These are phyloP conservation scores for Leucoagaricus sp. DNA, from an alignment of 1,284 basidiomycete genomes.

Conservation along the genomic window DNA sequence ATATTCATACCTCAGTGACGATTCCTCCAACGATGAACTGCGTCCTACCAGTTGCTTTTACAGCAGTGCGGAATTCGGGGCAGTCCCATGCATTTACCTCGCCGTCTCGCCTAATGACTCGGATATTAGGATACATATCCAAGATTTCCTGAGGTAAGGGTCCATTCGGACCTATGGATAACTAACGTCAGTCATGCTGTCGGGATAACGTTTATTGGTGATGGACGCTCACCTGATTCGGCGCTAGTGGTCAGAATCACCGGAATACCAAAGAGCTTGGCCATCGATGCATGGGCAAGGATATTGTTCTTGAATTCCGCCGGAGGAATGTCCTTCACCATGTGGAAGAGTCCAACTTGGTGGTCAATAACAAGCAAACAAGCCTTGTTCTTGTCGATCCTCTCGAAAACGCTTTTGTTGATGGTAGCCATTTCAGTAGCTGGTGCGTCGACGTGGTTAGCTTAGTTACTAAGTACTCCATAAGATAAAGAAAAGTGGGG, in stretches of 20 bases:
- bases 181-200: not conserved
- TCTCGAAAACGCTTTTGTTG: too few species aligned
- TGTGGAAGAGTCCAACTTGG: conserved; percentile 48
- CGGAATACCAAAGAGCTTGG: conserved; percentile 44
- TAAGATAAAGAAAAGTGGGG: too few species aligned
- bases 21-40: conserved; percentile 50
- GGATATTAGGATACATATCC: conserved; percentile 44
- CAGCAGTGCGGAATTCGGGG: conserved; percentile 43
- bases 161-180: conserved; percentile 44
- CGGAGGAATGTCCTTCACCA: conserved; percentile 40
- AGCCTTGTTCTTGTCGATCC: conserved; percentile 45
- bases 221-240: conserved; percentile 38
- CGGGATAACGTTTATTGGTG: too few species aligned
- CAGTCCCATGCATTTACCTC: conserved; percentile 55
- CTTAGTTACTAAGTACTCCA: too few species aligned
- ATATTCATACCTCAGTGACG: conserved; percentile 42
- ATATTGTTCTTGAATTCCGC: conserved; percentile 44
- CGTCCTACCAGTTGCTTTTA: conserved; percentile 47
- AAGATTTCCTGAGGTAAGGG: conserved; percentile 44
- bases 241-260: conserved; percentile 47
- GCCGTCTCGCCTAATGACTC: conserved; percentile 45
- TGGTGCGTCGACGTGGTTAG: too few species aligned
- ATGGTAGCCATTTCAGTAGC: too few species aligned
- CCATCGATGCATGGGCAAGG: conserved; percentile 46
- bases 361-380: conserved; percentile 48